Evolutionary conservation across 1,284 basidiomycete genomes (phyloP), one percentile per base, ranked within the genome.

Genomic region (Tilletia indica): DNA sequence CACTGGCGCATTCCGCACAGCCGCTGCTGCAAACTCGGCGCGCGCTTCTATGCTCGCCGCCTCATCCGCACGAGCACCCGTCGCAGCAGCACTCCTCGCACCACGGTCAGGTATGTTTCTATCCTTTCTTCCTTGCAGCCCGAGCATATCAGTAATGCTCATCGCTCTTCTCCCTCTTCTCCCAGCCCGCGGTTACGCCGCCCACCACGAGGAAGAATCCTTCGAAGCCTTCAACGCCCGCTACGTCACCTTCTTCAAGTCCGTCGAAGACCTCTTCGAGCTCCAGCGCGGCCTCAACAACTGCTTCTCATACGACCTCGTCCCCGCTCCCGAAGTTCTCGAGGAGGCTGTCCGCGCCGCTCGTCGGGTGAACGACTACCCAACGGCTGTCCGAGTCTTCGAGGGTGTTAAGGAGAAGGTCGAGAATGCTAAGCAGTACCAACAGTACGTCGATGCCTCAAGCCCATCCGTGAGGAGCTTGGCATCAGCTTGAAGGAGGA

Each of bases 301-400:
- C 89, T 97, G 94, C 87, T 99, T 99, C 85, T 93, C 96, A 1
- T 96, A 99, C 86, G 96, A 99, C 86, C 89, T 99, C 76, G 97
- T 99, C 36, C 96, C 96, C 61, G 90, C 93, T 9, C 90, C 93
- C 64, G 87, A 89, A 72, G 94, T 98, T 80, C 88, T 97, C 75
- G 93, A 95, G 87, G 91, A 92, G 74, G 95, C 95, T 54, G 88
- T 98, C 76, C 89, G 90, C 74, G 94, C 94, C 69, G 90, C 93
- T 49, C 89, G 96, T 79, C 90, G 94, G 81, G 94, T 97, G 77
- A 92, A 98, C 87, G 94, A 97, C 88, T 98, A 92, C 86, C 91
- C 94, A 66, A 98, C 96, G 64, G 96, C 96, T 69, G 94, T 98
- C 75, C 89, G 96, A 77, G 90, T 98, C 82, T 94, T 98, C 82